Evolutionary conservation across 352 stramenopile species (phyloP), one percentile per base, ranked within the genome.

Genomic region (Phytopythium sindhum): DNA sequence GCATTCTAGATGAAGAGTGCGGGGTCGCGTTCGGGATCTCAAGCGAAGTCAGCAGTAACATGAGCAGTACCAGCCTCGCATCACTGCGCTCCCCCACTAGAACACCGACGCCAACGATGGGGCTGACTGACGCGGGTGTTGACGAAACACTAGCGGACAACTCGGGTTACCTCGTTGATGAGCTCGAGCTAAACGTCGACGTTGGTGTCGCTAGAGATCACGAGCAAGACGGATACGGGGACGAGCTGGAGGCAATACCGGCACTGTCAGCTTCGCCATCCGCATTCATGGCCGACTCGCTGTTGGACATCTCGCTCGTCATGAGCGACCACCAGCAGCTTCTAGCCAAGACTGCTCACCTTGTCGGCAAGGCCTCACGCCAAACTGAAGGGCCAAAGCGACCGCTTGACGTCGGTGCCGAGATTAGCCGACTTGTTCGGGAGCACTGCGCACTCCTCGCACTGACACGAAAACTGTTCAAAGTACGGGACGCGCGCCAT

Each of bases 261-360:
- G 47, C 50, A 9, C 47, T 52, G 24, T 48, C 66, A 24, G 50
- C 63, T 0, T 60, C 67, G 4, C 66, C 67, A 12, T 68, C 65
- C 1, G 56, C 72, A 5, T 77, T 77, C 28, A 63, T 91, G 21
- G 73, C 80, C 19, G 74, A 88, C 31, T 86, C 82, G 21, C 64
- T 91, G 12, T 62, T 88, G 52, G 82, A 89, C 47, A 91, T 91
- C 50, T 89, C 82, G 21, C 80, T 91, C 26, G 80, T 91, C 19
- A 88, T 91, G 80, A 89, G 62, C n/a, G 82, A 91, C 29, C 78
- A 89, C 57, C 80, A 91, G 26, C 78, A 73, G 0, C 70, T 91
- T n/a, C 50, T 91, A 28, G 76, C 72, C 1, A 74, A 91, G 63
- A 73, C 75, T 0, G 69, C 80, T 35, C 73, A 75, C 33, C 84